Percentiles rank a stretch among this genome's conserved stretches.
phyloP scores from a whole-genome alignment of 192 early-diverging fungal species.

The Mortierella hygrophila region DNA sequence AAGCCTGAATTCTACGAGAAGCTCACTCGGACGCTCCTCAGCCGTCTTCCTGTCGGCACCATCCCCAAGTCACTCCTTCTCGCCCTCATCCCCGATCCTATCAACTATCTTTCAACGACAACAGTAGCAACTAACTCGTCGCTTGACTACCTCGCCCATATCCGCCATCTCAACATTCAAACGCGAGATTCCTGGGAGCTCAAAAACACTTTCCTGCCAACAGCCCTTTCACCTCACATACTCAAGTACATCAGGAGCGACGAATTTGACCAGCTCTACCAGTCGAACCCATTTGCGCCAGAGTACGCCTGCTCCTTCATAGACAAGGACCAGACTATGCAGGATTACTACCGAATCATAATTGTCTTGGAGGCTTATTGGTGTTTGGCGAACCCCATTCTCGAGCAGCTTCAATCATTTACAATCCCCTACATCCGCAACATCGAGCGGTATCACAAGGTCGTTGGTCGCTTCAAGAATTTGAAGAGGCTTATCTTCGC shows the following conservation, averaged over 20 bases:
- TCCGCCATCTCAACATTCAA: background rate
- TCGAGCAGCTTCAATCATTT: background rate
- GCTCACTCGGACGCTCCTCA: background rate
- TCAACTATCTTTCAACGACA: background rate
- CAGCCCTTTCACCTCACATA: background rate
- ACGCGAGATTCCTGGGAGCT: background rate
- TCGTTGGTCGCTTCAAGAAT: background rate
- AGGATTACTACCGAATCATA: no score
- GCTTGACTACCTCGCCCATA: background rate
- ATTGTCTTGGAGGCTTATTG: background rate
- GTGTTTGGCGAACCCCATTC: background rate
- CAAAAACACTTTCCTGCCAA: background rate
- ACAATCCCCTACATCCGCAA: background rate
- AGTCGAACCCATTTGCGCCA: background rate
- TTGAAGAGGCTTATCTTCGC: background rate
- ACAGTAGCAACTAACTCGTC: background rate
- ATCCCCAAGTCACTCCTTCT: background rate
- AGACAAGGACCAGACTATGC: no score
- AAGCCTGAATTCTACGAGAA: background rate
- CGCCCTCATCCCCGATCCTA: background rate
- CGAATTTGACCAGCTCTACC: background rate
- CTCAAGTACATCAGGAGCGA: background rate
- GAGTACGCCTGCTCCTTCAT: background rate
- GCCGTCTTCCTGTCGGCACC: background rate
- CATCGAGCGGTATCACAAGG: background rate